Evolutionary conservation across 1,139 yeast species (phyloP).

Genomic region (Suhomyces guaymorum): DNA sequence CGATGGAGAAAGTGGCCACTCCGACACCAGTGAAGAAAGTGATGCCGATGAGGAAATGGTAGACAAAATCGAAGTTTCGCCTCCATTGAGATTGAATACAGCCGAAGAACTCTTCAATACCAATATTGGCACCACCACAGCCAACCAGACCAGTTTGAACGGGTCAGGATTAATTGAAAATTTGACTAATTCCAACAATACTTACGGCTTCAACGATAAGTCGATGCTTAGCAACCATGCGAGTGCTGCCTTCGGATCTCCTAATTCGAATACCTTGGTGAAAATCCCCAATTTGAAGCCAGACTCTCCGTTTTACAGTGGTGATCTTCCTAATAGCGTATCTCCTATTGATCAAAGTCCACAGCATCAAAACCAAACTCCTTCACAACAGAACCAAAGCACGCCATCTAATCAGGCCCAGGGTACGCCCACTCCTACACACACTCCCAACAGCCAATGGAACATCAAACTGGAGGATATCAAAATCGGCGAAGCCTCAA

Average conservation of each 20-base stretch:
- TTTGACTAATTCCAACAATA: not conserved
- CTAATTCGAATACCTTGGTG: conserved; percentile 19
- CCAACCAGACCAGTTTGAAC: no score
- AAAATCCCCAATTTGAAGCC: conserved; percentile 21
- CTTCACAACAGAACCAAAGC: conserved; percentile 1
- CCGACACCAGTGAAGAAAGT: conserved; percentile 33
- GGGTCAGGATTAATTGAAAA: not conserved
- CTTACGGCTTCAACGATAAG: conserved; percentile 1
- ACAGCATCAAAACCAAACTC: conserved; percentile 15
- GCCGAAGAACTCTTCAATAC: conserved; percentile 19
- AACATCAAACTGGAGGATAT: conserved; percentile 7
- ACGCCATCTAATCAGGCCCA: conserved; percentile 5
- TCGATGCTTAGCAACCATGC: conserved; percentile 2
- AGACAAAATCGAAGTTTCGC: conserved; percentile 21
- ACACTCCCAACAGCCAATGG: conserved; percentile 9
- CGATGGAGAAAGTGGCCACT: conserved; percentile 5
- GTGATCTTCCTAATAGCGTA: conserved; percentile 22
- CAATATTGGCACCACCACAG: no score
- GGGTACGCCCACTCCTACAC: conserved; percentile 6
- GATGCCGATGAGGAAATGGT: conserved; percentile 37
- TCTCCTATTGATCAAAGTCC: conserved; percentile 24
- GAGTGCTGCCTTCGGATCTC: conserved; percentile 31
- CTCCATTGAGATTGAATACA: conserved; percentile 36
- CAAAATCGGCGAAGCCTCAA: conserved; percentile 40
- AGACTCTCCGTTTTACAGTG: conserved; percentile 33